phyloP scores from a whole-genome alignment of 1,139 yeast species.

The Geotrichum bryndzae region DNA sequence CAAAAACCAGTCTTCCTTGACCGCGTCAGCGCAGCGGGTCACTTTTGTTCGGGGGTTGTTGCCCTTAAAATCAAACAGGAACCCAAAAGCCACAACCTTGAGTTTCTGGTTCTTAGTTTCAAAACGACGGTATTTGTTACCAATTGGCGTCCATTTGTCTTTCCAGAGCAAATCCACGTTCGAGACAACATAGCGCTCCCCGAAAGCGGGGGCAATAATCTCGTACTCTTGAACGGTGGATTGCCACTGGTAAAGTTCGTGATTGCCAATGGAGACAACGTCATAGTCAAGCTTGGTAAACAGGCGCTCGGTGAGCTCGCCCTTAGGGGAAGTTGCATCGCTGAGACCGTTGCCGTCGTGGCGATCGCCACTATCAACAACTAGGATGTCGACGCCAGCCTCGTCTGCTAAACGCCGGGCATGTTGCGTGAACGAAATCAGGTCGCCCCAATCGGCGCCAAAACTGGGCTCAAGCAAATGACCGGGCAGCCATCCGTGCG shows the following conservation, averaged over 20 bases:
- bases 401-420: constrained; percentile 43
- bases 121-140: constrained; percentile 59
- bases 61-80: constrained; percentile 69
- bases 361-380: constrained; percentile 87
- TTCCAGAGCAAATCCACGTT: constrained; percentile 60
- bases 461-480: constrained; percentile 70
- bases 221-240: constrained; percentile 64
- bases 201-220: constrained; percentile 50
- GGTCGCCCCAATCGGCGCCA: constrained; percentile 92
- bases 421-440: constrained; percentile 57
- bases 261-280: constrained; percentile 82
- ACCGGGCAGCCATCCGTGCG: constrained; percentile 88
- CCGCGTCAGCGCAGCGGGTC: constrained; percentile 51
- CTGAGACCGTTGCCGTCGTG: constrained; percentile 92
- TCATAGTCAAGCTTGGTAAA: constrained; percentile 70
- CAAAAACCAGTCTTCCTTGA: constrained; percentile 60
- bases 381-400: constrained; percentile 53
- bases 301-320: constrained; percentile 53
- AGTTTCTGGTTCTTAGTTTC: constrained; percentile 49
- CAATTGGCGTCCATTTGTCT: constrained; percentile 57
- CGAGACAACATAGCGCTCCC: constrained; percentile 65
- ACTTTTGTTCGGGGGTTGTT: constrained; percentile 59
- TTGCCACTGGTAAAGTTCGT: constrained; percentile 74
- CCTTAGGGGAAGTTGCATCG: constrained; percentile 72
- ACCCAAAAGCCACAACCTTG: constrained; percentile 66